Conservation (phyloP, 345 rosid genomes). For the Chamaenerion angustifolium region DNA sequence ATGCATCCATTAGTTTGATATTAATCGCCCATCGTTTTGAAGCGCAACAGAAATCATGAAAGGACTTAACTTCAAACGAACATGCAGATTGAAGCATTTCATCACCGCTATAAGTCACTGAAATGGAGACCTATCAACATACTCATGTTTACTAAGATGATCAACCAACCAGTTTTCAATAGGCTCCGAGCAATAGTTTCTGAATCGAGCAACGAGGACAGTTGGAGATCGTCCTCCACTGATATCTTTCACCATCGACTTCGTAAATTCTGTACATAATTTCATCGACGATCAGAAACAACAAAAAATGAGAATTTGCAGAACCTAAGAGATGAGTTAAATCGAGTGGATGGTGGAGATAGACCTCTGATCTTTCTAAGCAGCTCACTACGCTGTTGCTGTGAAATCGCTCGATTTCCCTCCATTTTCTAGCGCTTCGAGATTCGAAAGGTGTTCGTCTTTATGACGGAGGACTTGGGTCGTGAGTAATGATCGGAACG, state of each 20-base stretch:
- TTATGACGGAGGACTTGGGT: no score
- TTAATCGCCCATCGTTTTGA: no score
- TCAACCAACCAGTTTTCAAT: conserved; percentile 32
- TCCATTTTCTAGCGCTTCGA: conserved; percentile 23
- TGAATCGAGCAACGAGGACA: conserved; percentile 38
- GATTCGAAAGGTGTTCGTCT: no score
- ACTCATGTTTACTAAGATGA: neutral
- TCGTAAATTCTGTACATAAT: conserved; percentile 39
- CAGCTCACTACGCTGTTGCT: conserved; percentile 14
- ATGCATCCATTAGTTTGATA: no score
- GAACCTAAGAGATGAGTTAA: neutral
- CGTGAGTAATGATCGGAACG: no score
- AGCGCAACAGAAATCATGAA: no score
- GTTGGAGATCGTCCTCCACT: conserved; percentile 33
- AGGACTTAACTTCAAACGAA: no score
- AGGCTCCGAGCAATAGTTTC: conserved; percentile 44
- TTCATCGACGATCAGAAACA: neutral
- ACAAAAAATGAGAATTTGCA: neutral
- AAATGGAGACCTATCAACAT: no score
- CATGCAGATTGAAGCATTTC: no score
- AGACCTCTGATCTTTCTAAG: conserved; percentile 51
- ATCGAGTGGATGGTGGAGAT: neutral
- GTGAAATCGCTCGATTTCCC: conserved; percentile 30
- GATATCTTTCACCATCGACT: conserved; percentile 38
- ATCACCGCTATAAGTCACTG: neutral